A percentile compares a stretch with the other conserved stretches of the same genome.
phyloP scores from a whole-genome alignment of 257 asterid genomes.

The Verbena officinalis region DNA sequence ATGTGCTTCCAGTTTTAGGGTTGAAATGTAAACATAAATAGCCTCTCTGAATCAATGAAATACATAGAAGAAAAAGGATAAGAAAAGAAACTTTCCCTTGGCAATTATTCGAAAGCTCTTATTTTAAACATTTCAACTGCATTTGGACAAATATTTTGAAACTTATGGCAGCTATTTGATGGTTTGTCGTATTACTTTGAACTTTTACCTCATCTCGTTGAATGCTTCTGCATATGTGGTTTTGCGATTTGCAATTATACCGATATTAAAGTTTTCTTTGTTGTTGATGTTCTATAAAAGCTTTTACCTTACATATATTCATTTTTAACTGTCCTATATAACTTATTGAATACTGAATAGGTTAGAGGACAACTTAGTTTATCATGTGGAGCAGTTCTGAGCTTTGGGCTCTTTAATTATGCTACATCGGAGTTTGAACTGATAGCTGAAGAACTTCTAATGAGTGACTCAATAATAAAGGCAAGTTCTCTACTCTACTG shows the following conservation, averaged over 20 bases:
- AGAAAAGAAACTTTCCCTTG: no score
- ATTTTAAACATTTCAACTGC: background rate
- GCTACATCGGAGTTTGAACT: slow-evolving; percentile 82
- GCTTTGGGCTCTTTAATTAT: slow-evolving; percentile 72
- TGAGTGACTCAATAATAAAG: slow-evolving; percentile 88
- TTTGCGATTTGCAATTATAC: slow-evolving; percentile 7
- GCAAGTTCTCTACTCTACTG: slow-evolving; percentile 39
- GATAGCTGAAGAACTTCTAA: slow-evolving; percentile 91
- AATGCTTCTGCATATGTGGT: slow-evolving; percentile 8
- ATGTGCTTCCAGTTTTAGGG: background rate
- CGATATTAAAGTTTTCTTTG: slow-evolving; percentile 1
- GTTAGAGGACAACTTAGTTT: slow-evolving; percentile 89
- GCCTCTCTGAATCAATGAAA: no score
- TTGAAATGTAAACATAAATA: background rate
- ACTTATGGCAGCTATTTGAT: slow-evolving; percentile 2
- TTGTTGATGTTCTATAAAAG: slow-evolving; percentile 25
- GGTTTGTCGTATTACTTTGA: slow-evolving; percentile 2
- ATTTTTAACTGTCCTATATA: slow-evolving; percentile 20
- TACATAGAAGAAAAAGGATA: no score
- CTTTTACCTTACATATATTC: slow-evolving; percentile 12
- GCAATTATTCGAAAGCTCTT: background rate
- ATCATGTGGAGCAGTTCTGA: slow-evolving; percentile 74
- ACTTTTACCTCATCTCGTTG: slow-evolving; percentile 6
- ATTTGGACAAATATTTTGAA: background rate
- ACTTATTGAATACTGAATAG: slow-evolving; percentile 41